Conservation (phyloP, 169 alveolate species). For the Cytauxzoon felis region DNA sequence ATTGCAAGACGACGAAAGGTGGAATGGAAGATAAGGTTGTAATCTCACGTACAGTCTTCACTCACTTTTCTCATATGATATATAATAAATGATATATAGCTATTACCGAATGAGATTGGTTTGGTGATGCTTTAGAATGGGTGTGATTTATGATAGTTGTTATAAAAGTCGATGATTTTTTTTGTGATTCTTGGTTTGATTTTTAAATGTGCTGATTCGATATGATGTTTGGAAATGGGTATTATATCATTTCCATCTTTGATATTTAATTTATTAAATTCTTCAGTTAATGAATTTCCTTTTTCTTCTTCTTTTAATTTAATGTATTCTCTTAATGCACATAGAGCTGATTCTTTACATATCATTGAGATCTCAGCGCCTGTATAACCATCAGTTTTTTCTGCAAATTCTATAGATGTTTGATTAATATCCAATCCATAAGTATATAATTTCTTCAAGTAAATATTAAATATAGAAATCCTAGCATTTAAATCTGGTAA, state of each 20-base stretch:
- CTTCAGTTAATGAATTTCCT: too few species aligned
- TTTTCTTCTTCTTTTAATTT: not conserved
- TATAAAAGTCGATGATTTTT: conserved; percentile 45
- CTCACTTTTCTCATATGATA: too few species aligned
- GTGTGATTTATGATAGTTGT: conserved; percentile 2
- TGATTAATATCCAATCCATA: conserved; percentile 75
- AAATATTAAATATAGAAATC: conserved; percentile 83
- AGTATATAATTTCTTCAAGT: conserved; percentile 27
- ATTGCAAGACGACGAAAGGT: too few species aligned
- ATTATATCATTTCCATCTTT: not conserved
- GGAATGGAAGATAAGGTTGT: too few species aligned
- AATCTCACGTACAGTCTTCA: too few species aligned
- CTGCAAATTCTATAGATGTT: conserved; percentile 84
- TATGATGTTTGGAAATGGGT: conserved; percentile 34
- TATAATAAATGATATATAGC: not conserved
- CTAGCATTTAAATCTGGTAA: conserved; percentile 94
- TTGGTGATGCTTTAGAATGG: conserved; percentile 25
- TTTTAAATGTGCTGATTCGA: conserved; percentile 17
- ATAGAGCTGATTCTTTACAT: conserved; percentile 87
- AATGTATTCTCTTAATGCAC: conserved; percentile 35
- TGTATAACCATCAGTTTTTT: conserved; percentile 91
- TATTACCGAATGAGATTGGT: conserved; percentile 56
- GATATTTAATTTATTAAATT: too few species aligned
- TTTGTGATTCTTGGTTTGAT: conserved; percentile 46
- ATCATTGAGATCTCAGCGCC: conserved; percentile 89